A percentile compares a stretch with the other conserved stretches of the same genome.
These are phyloP conservation scores for Biscogniauxia mediterranea DNA, from an alignment of 2,329 filamentous ascomycete species.

Conservation along the genomic window DNA sequence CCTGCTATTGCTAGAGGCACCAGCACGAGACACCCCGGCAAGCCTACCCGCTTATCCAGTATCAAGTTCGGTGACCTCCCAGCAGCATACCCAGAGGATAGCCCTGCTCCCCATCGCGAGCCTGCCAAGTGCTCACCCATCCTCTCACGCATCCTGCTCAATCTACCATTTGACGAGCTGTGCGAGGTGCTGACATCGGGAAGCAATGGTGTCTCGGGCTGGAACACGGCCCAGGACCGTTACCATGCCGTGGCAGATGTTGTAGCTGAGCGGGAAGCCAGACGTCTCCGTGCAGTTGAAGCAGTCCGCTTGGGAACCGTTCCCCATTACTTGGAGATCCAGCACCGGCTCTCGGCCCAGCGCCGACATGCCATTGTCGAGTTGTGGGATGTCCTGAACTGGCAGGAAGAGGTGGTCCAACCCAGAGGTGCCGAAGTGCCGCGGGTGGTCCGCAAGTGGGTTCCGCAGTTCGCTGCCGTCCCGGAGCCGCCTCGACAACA, in stretches of 20 bases:
- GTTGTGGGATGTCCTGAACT: conserved; percentile 48
- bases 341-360: conserved; percentile 35
- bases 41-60: conserved; percentile 54
- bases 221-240: conserved; percentile 47
- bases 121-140: conserved; percentile 42
- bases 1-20: conserved; percentile 40
- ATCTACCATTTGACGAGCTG: conserved; percentile 66
- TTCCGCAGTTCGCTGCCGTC: conserved; percentile 34
- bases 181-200: conserved; percentile 64
- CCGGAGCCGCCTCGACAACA: conserved; percentile 19
- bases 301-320: conserved; percentile 39
- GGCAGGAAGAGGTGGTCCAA: conserved; percentile 44
- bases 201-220: conserved; percentile 51
- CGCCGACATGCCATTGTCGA: conserved; percentile 40
- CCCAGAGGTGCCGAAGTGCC: conserved; percentile 42
- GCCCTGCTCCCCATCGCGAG: conserved; percentile 22
- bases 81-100: conserved; percentile 34
- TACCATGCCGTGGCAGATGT: conserved; percentile 49
- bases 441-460: conserved; percentile 44
- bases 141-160: conserved; percentile 66
- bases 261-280: conserved; percentile 56
- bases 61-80: conserved; percentile 72
- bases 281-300: conserved; percentile 48
- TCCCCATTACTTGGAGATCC: conserved; percentile 36
- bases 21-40: conserved; percentile 32